Evolutionary conservation across 2,329 filamentous ascomycete species (phyloP).

Genomic region (Sporothrix brunneoviolacea): DNA sequence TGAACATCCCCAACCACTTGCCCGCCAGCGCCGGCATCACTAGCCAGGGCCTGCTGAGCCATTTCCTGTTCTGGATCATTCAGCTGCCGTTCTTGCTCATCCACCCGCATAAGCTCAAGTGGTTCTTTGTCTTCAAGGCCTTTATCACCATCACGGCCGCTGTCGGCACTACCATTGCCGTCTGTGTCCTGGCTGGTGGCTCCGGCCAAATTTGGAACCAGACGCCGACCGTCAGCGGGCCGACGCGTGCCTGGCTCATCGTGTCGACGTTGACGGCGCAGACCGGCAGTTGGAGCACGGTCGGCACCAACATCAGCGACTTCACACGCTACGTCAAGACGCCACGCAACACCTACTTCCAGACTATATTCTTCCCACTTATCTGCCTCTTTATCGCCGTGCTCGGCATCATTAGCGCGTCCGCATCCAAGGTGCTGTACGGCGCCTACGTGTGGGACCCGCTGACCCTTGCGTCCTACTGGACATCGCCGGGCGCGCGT

Average conservation of each 20-base stretch:
- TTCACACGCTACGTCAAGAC: slow-evolving; percentile 34
- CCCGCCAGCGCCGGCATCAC: slow-evolving; percentile 37
- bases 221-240: background rate
- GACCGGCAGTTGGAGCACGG: background rate
- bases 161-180: slow-evolving; percentile 25
- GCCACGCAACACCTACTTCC: slow-evolving; percentile 31
- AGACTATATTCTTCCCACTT: slow-evolving; percentile 34
- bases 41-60: slow-evolving; percentile 43
- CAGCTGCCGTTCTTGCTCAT: slow-evolving; percentile 44
- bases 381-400: slow-evolving; percentile 35
- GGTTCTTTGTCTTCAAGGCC: slow-evolving; percentile 38
- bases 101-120: slow-evolving; percentile 41
- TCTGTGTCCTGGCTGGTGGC: slow-evolving; percentile 21
- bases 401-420: slow-evolving; percentile 48
- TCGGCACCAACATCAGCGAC: slow-evolving; percentile 26
- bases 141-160: slow-evolving; percentile 28
- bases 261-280: slow-evolving; percentile 17
- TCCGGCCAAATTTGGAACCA: slow-evolving; percentile 3
- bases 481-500: slow-evolving; percentile 37
- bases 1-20: slow-evolving; percentile 35
- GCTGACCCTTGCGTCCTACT: slow-evolving; percentile 36
- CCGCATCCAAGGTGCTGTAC: slow-evolving; percentile 40
- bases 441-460: slow-evolving; percentile 41
- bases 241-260: slow-evolving; percentile 25
- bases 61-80: slow-evolving; percentile 44